Percentiles rank a stretch among this genome's conserved stretches.
These are phyloP conservation scores for Bipolaris oryzae DNA, from an alignment of 2,329 filamentous ascomycete genomes.

Conservation along the genomic window DNA sequence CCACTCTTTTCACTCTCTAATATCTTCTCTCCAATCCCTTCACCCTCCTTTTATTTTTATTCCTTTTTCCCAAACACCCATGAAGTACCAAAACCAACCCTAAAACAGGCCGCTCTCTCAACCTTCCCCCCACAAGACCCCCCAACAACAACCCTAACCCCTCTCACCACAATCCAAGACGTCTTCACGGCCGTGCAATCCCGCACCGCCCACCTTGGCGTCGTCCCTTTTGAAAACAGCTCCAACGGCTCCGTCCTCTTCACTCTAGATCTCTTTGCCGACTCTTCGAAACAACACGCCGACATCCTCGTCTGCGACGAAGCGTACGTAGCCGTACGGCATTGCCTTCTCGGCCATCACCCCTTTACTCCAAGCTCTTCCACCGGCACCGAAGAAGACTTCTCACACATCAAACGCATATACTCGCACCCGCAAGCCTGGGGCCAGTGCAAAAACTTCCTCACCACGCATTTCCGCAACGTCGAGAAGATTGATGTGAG, in stretches of 20 bases:
- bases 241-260: slow-evolving; percentile 91
- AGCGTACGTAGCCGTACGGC: slow-evolving; percentile 84
- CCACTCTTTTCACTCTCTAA: background rate
- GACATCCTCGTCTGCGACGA: slow-evolving; percentile 81
- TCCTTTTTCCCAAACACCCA: no score
- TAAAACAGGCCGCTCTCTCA: slow-evolving; percentile 60
- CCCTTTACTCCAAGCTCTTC: no score
- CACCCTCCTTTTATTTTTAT: no score
- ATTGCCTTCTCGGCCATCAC: slow-evolving; percentile 73
- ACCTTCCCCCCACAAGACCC: slow-evolving; percentile 49
- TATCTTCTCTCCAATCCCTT: no score
- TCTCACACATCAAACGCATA: slow-evolving; percentile 72
- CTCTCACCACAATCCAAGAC: slow-evolving; percentile 62
- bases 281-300: slow-evolving; percentile 67
- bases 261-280: slow-evolving; percentile 86
- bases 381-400: slow-evolving; percentile 29
- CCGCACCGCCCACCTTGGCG: slow-evolving; percentile 69
- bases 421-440: slow-evolving; percentile 97
- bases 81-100: background rate
- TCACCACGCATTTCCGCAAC: slow-evolving; percentile 70
- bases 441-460: slow-evolving; percentile 83
- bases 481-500: slow-evolving; percentile 83
- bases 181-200: slow-evolving; percentile 80
- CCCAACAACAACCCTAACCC: slow-evolving; percentile 43
- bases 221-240: slow-evolving; percentile 95